phyloP scores from a whole-genome alignment of 345 rosid species.

The Ceriops decandra region DNA sequence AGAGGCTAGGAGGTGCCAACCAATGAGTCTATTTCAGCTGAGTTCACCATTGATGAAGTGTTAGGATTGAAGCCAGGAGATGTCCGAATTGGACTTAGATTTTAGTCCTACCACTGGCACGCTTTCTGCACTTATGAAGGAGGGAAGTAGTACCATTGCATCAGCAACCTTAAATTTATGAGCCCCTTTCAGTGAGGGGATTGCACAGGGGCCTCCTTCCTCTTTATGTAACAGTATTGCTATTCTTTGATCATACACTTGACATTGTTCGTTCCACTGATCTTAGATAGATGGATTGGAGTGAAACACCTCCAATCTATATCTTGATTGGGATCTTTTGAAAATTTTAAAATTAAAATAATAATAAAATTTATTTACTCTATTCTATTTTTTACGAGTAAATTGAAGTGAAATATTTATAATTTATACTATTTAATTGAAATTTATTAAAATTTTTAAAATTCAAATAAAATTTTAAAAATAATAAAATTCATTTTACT shows the following conservation, averaged over 20 bases:
- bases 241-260: constrained; percentile 54
- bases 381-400: no score
- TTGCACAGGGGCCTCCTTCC: constrained; percentile 52
- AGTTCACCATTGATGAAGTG: constrained; percentile 52
- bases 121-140: constrained; percentile 58
- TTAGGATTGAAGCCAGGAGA: constrained; percentile 41
- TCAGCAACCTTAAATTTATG: constrained; percentile 44
- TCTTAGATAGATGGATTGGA: constrained; percentile 53
- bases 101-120: constrained; percentile 50
- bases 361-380: no score
- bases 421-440: no score
- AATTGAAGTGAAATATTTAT: no score
- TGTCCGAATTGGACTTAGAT: constrained; percentile 48
- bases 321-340: constrained; percentile 43
- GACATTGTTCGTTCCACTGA: constrained; percentile 48
- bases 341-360: no score
- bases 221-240: constrained; percentile 42
- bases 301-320: constrained; percentile 43
- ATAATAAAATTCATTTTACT: no score
- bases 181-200: constrained; percentile 54
- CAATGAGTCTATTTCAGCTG: constrained; percentile 36
- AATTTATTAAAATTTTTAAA: no score
- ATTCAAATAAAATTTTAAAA: no score
- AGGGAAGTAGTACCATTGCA: constrained; percentile 39
- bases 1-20: constrained; percentile 37